Percentiles rank a stretch among this genome's conserved stretches.
phyloP scores from a whole-genome alignment of 106 monocot genomes.

The Agapanthus africanus region DNA sequence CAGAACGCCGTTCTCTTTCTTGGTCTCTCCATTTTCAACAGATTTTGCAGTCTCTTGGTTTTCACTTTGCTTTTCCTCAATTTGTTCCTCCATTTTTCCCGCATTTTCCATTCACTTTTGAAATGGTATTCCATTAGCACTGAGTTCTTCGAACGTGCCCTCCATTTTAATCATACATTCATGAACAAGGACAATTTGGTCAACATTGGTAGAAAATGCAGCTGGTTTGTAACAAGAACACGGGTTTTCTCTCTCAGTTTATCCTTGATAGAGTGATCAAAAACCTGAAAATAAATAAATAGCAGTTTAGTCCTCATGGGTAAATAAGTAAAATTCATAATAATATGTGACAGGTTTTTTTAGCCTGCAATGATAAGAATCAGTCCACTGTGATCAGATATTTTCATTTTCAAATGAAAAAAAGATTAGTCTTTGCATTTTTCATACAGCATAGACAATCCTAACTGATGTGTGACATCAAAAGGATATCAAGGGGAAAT shows the following conservation, averaged over 20 bases:
- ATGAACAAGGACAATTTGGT: constrained; percentile 84
- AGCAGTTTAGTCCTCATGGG: constrained; percentile 1
- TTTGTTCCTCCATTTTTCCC: constrained; percentile 91
- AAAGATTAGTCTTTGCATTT: no score
- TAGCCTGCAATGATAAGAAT: neutral
- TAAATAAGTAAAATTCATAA: neutral
- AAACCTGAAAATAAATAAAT: constrained; percentile 65
- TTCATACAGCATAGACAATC: neutral
- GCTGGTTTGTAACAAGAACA: constrained; percentile 97
- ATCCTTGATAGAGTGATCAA: constrained; percentile 95
- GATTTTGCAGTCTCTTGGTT: constrained; percentile 20
- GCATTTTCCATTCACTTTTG: constrained; percentile 99
- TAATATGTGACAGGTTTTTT: neutral
- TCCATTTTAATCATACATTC: constrained; percentile 88
- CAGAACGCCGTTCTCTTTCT: constrained; percentile 15
- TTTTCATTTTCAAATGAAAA: neutral
- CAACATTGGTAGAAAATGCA: constrained; percentile 98
- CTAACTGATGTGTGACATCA: neutral
- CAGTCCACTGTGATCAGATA: neutral
- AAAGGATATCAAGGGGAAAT: neutral
- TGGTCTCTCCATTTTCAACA: constrained; percentile 33
- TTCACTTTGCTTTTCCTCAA: constrained; percentile 45
- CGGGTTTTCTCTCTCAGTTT: constrained; percentile 83
- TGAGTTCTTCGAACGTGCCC: constrained; percentile 94
- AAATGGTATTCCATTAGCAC: constrained; percentile 53